Evolutionary conservation across 352 stramenopile species (phyloP).

Genomic region (Phytophthora tentaculata): DNA sequence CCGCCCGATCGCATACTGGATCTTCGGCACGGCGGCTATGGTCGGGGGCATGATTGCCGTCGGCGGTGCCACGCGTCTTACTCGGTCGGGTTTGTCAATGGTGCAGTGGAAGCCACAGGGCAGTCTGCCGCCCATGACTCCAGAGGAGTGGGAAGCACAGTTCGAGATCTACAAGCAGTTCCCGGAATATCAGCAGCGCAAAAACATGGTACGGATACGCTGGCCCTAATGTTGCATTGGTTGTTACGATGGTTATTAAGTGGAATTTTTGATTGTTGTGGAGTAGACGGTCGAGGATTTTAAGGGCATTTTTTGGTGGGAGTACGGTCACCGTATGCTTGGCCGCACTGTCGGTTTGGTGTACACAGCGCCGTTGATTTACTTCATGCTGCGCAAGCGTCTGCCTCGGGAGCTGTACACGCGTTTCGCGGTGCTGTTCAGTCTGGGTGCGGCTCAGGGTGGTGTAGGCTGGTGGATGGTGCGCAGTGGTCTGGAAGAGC

Average conservation of each 20-base stretch:
- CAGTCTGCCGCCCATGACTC: conserved; percentile 90
- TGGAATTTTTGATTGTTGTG: conserved; percentile 4
- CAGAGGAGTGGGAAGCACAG: conserved; percentile 95
- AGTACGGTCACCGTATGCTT: conserved; percentile 98
- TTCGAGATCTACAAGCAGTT: conserved; percentile 99
- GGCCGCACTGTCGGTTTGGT: conserved; percentile 94
- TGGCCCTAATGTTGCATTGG: neutral
- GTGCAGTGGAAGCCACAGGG: conserved; percentile 97
- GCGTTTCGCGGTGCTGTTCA: conserved; percentile 68
- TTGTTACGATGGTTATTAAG: conserved; percentile 11
- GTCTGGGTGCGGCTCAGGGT: conserved; percentile 73
- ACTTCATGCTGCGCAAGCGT: conserved; percentile 91
- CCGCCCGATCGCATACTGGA: conserved; percentile 93
- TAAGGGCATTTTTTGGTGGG: conserved; percentile 97
- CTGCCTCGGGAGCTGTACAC: conserved; percentile 77
- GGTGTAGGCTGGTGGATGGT: conserved; percentile 99
- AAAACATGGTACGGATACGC: conserved; percentile 71
- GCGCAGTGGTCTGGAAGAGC: conserved; percentile 96
- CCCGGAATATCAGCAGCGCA: conserved; percentile 97
- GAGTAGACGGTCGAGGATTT: conserved; percentile 96
- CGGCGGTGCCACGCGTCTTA: conserved; percentile 97
- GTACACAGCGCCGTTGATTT: conserved; percentile 93
- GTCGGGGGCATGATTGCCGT: conserved; percentile 98
- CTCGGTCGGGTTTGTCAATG: conserved; percentile 97
- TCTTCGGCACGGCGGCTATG: conserved; percentile 93